Evolutionary conservation across 2,329 filamentous ascomycete genomes (phyloP).

Genomic region (Fusarium sp.): DNA sequence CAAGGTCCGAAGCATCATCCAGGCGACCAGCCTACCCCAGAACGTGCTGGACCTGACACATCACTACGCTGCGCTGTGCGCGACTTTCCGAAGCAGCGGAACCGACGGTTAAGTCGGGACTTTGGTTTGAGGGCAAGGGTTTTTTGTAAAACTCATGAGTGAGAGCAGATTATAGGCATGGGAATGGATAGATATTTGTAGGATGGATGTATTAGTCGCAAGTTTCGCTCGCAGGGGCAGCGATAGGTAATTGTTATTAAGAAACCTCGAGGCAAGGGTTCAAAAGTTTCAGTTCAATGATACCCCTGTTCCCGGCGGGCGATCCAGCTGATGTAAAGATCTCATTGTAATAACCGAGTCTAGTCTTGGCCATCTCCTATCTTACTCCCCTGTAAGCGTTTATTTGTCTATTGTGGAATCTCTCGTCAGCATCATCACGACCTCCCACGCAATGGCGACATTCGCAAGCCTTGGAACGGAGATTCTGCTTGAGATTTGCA

Average conservation of each 20-base stretch:
- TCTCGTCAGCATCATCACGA: neutral
- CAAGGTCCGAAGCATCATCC: conserved; percentile 96
- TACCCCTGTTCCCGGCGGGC: neutral
- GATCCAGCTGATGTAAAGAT: neutral
- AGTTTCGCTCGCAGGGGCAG: conserved; percentile 15
- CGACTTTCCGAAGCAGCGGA: conserved; percentile 93
- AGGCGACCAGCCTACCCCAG: conserved; percentile 93
- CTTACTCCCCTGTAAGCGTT: neutral
- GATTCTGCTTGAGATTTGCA: neutral
- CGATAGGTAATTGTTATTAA: conserved; percentile 27
- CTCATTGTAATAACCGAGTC: neutral
- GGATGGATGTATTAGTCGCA: neutral
- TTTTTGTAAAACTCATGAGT: neutral
- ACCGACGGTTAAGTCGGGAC: conserved; percentile 74
- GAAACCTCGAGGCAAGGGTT: conserved; percentile 14
- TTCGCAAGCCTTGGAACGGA: neutral
- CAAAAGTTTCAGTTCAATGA: conserved; percentile 17
- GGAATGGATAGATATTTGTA: conserved; percentile 23
- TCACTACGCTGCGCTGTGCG: conserved; percentile 94
- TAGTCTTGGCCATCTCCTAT: neutral
- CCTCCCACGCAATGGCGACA: neutral
- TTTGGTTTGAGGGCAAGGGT: conserved; percentile 2
- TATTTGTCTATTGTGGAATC: neutral
- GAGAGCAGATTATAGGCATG: neutral
- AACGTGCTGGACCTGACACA: conserved; percentile 94